Base-by-base conservation (phyloP, 1,284 basidiomycete species). In the Pisolithus thermaeus region DNA sequence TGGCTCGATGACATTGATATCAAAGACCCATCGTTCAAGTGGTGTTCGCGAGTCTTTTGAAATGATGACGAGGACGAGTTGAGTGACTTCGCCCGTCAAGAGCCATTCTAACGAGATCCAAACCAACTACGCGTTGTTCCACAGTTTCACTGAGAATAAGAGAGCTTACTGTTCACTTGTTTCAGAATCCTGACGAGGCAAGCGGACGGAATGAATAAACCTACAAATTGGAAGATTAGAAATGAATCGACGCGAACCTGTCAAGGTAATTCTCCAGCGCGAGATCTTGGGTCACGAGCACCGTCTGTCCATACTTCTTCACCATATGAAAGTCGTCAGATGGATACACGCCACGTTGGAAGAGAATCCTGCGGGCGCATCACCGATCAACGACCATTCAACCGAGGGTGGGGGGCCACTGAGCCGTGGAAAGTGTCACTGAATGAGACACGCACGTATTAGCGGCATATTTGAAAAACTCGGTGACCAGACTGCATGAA, bases 281-380 rank as follows among this genome's bases (percentile, higher is more conserved):
- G 49, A 95, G 85, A 62, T 99, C 95, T 56, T 94, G 89, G 1
- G 94, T 97, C 2, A 97, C 87, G 27, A 99, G 80, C 60, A 99
- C 91, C 1, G 93, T 95, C 58, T 98, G 86, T 0, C 96, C 96
- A 61, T 98, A 99, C 69, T 98, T 99, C 71, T 97, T 97, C 52
- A 97, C 92, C 88, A 95, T 92, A 63, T 97, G 95, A 67, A 99
- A 99, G 70, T 99, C 97, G 69, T 99, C 96, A 0, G 92, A 87
- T 1, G 97, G 95, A 67, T 99, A 99, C 28, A 99, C 92, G 49
- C 92, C 92, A 28, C 97, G 82, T 71, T 99, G 96, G 72, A 97
- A 99, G 44, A 99, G 76, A 62, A 99, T 97, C 18, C 92, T 95
- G 62, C 27, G 48, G 18, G 56, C 53, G 14, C 46, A 50, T 3